These are phyloP conservation scores for Mucor mucedo DNA, from an alignment of 371 early-diverging fungal species.

Conservation along the genomic window DNA sequence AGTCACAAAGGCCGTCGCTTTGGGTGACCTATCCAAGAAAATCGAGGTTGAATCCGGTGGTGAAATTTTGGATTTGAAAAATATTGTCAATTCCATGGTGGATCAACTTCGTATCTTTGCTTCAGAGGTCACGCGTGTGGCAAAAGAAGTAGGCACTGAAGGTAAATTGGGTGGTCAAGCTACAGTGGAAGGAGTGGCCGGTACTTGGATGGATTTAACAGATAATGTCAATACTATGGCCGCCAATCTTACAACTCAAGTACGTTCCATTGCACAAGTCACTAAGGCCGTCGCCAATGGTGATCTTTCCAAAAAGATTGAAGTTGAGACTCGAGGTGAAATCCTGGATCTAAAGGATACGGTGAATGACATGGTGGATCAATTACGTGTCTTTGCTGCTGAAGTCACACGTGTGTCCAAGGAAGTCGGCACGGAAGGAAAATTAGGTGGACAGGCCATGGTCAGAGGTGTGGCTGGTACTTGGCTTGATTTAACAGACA, in stretches of 20 bases:
- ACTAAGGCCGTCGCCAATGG: constrained; percentile 62
- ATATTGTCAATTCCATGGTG: constrained; percentile 51
- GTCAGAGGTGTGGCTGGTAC: constrained; percentile 53
- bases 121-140: constrained; percentile 49
- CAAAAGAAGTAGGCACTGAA: constrained; percentile 55
- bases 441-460: constrained; percentile 42
- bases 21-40: constrained; percentile 54
- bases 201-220: constrained; percentile 69
- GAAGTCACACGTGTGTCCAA: constrained; percentile 48
- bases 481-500: constrained; percentile 59
- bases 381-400: constrained; percentile 38
- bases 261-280: constrained; percentile 58
- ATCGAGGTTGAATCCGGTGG: constrained; percentile 40
- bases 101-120: constrained; percentile 49
- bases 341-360: constrained; percentile 41
- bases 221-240: constrained; percentile 67
- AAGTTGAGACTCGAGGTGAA: constrained; percentile 38
- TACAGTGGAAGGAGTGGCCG: constrained; percentile 37
- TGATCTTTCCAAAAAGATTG: constrained; percentile 51
- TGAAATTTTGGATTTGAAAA: constrained; percentile 45
- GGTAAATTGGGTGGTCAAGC: constrained; percentile 57
- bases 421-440: constrained; percentile 58
- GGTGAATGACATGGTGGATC: constrained; percentile 53
- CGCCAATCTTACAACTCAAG: constrained; percentile 60
- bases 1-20: constrained; percentile 63